Evolutionary conservation across 129 eudicot genomes (phyloP).

Genomic region (Helianthus tuberosus): DNA sequence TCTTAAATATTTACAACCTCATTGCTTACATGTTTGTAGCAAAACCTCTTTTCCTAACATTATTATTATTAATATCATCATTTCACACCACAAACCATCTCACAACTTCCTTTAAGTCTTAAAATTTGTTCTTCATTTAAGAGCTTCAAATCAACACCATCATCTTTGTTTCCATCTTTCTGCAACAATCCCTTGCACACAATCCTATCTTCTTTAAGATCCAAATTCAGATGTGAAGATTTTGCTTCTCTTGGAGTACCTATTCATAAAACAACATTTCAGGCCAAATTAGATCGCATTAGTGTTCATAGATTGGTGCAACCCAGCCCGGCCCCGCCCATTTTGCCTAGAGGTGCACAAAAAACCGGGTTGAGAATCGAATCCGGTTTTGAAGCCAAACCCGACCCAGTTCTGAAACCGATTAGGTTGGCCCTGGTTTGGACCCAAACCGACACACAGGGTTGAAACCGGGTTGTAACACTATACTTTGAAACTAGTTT

Average conservation of each 20-base stretch:
- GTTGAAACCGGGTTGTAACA: not conserved
- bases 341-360: not conserved
- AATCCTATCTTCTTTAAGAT: constrained; percentile 14
- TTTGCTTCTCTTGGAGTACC: constrained; percentile 16
- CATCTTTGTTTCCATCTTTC: constrained; percentile 3
- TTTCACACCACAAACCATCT: constrained; percentile 37
- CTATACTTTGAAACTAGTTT: no score
- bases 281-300: not conserved
- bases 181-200: constrained; percentile 25
- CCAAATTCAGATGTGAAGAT: constrained; percentile 14
- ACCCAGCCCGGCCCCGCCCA: not conserved
- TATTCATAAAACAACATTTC: constrained; percentile 11
- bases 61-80: not conserved
- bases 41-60: constrained; percentile 5
- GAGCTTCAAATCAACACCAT: constrained; percentile 22
- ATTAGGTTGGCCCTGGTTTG: no score
- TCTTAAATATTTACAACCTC: constrained; percentile 24
- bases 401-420: no score
- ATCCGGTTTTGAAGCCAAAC: no score
- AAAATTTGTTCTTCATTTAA: constrained; percentile 11
- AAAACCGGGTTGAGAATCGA: no score
- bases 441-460: no score
- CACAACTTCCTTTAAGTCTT: constrained; percentile 24
- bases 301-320: not conserved
- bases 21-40: constrained; percentile 12